phyloP scores from a whole-genome alignment of 2,329 filamentous ascomycete genomes.

The Didymella glomerata region DNA sequence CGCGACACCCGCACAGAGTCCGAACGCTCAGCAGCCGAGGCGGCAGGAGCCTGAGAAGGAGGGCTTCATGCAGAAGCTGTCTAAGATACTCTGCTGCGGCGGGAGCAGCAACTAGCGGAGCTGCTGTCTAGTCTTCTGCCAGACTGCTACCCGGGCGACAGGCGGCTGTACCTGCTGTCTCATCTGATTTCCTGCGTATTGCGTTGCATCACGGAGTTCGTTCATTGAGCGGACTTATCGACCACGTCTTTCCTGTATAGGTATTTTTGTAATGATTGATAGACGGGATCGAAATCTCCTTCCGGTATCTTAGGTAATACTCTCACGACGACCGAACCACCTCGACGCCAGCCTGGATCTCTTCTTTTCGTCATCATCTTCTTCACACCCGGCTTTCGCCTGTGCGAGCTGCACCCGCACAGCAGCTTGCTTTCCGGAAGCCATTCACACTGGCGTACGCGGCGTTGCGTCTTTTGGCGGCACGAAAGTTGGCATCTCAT shows the following conservation, averaged over 20 bases:
- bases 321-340: conserved; percentile 44
- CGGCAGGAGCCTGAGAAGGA: conserved; percentile 69
- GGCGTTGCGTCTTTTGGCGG: conserved; percentile 36
- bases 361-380: conserved; percentile 38
- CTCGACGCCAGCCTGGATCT: conserved; percentile 39
- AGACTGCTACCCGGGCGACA: not conserved
- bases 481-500: conserved; percentile 36
- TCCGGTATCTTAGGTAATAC: conserved; percentile 46
- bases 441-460: conserved; percentile 38
- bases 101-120: conserved; percentile 39
- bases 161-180: conserved; percentile 2
- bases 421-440: conserved; percentile 32
- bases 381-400: conserved; percentile 34
- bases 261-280: conserved; percentile 54
- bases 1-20: conserved; percentile 57
- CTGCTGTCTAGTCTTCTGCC: conserved; percentile 3
- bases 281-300: conserved; percentile 50
- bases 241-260: conserved; percentile 50
- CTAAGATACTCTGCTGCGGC: conserved; percentile 89
- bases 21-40: conserved; percentile 62
- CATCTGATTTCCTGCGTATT: conserved; percentile 34
- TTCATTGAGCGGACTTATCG: conserved; percentile 45
- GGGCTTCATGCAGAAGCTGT: conserved; percentile 89
- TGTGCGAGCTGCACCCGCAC: conserved; percentile 29
- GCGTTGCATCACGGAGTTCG: conserved; percentile 48